Evolutionary conservation across 139 green algal species (phyloP), one percentile per base, ranked within the genome.

Genomic region (Chlorella sp.): DNA sequence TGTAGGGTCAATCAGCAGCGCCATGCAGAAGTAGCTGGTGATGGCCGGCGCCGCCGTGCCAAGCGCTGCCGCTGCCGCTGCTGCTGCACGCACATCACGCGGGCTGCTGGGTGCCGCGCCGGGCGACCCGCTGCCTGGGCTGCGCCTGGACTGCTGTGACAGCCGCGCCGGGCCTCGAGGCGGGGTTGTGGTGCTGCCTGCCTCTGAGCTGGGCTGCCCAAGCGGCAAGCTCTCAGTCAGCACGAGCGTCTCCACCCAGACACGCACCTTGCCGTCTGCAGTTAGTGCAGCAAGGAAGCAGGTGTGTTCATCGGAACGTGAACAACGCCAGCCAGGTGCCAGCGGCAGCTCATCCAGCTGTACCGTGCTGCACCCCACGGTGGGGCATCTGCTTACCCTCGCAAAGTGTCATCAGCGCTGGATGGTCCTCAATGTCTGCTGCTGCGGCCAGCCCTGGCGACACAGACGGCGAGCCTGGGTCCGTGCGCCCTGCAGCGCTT

Each of bases 11-110:
- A 88, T 69, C 30, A 84, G 38, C 38, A 88, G 46, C 7, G 85
- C 76, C 85, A 88, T 88, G 60, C 64, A 73, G 60, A 88, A 88
- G 68, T 88, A 88, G 64, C 64, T 81, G 38, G 76, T 82, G 54
- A 82, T 82, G 36, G 76, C 76, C 0, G 77, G 77, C 1, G 77
- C 77, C 0, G 77, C 60, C 14, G 58, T 64, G 5, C 77, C 77
- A 20, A 83, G 77, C 5, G 77, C 77, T 22, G 60, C 77, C 0
- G 77, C 77, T 17, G 77, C 77, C 30, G 77, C 77, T 6, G 77
- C 77, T 11, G 58, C 77, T 8, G 58, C 60, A 3, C 77, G 34
- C 58, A 38, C 77, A 32, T 73, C 77, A 5, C 77, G 58, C 0
- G 77, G 77, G 77, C 77, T 83, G 77, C 77, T 73, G 77, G 77